phyloP scores from a whole-genome alignment of 106 monocot genomes.

The Triglochin maritima region DNA sequence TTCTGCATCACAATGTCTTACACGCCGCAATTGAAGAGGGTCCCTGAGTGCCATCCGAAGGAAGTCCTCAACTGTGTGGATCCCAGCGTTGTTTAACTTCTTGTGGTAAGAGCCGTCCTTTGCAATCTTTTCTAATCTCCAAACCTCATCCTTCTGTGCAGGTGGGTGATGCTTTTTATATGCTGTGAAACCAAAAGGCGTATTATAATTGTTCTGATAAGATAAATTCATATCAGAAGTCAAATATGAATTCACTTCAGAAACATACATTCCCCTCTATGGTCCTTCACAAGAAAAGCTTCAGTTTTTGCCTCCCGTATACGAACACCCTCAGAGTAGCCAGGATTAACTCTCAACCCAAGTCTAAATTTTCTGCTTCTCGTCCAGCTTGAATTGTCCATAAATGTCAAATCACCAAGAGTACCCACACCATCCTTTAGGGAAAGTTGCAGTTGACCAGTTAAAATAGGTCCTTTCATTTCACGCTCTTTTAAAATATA shows the following conservation, averaged over 20 bases:
- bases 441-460: conserved; percentile 25
- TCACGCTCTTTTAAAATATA: conserved; percentile 25
- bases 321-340: conserved; percentile 12
- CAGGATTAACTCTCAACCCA: conserved; percentile 10
- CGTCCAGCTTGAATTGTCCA: conserved; percentile 24
- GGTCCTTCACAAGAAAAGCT: conserved; percentile 93
- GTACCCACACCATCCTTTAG: conserved; percentile 29
- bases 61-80: conserved; percentile 75
- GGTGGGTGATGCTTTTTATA: conserved; percentile 97
- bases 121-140: conserved; percentile 97
- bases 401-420: conserved; percentile 23
- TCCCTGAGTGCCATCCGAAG: conserved; percentile 74
- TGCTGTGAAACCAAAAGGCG: conserved; percentile 29
- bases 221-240: not conserved
- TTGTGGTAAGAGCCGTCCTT: conserved; percentile 95
- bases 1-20: conserved; percentile 17
- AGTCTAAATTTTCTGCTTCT: conserved; percentile 19
- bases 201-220: not conserved
- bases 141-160: conserved; percentile 81
- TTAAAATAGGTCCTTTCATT: conserved; percentile 23
- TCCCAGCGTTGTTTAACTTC: conserved; percentile 55
- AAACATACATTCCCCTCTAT: conserved; percentile 68
- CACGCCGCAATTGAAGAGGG: conserved; percentile 58
- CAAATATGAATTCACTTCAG: not conserved
- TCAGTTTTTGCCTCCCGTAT: conserved; percentile 32